phyloP scores from a whole-genome alignment of 768 basidiomycete genomes.

The Tricholoma matsutake region DNA sequence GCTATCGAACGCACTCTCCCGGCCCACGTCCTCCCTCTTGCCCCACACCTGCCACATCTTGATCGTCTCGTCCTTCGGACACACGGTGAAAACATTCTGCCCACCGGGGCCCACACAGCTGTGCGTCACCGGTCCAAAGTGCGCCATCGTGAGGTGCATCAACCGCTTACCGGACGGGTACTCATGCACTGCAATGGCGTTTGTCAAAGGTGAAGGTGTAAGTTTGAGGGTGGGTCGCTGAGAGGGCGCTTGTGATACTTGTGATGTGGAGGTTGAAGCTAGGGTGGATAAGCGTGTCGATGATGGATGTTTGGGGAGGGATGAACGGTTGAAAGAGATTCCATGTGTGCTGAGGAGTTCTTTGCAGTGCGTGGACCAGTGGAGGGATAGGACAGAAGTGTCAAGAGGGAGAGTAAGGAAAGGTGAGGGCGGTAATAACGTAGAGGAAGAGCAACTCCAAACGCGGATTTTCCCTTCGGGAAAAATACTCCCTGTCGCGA shows the following conservation, averaged over 20 bases:
- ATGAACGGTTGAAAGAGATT: constrained; percentile 50
- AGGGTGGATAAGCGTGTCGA: background rate
- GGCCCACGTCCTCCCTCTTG: constrained; percentile 27
- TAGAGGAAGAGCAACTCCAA: constrained; percentile 52
- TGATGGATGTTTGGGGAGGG: constrained; percentile 27
- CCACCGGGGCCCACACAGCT: constrained; percentile 64
- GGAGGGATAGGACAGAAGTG: constrained; percentile 61
- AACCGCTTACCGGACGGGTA: constrained; percentile 61
- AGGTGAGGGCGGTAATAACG: constrained; percentile 28
- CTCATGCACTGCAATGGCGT: constrained; percentile 65
- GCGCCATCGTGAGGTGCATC: constrained; percentile 55
- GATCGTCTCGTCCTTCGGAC: constrained; percentile 62
- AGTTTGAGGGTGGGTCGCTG: constrained; percentile 39
- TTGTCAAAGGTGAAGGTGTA: constrained; percentile 51
- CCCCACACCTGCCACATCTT: constrained; percentile 74
- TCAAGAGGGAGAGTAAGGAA: constrained; percentile 73
- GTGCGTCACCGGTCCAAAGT: constrained; percentile 51
- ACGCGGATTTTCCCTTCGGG: constrained; percentile 70
- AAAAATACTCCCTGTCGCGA: constrained; percentile 76
- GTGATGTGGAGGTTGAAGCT: constrained; percentile 7
- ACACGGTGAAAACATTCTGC: constrained; percentile 61
- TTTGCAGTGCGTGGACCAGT: constrained; percentile 84
- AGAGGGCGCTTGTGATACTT: constrained; percentile 27
- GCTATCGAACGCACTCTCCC: constrained; percentile 44
- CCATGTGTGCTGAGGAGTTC: constrained; percentile 92